phyloP scores from a whole-genome alignment of 768 basidiomycete species.

The Cantharellus anzutake region DNA sequence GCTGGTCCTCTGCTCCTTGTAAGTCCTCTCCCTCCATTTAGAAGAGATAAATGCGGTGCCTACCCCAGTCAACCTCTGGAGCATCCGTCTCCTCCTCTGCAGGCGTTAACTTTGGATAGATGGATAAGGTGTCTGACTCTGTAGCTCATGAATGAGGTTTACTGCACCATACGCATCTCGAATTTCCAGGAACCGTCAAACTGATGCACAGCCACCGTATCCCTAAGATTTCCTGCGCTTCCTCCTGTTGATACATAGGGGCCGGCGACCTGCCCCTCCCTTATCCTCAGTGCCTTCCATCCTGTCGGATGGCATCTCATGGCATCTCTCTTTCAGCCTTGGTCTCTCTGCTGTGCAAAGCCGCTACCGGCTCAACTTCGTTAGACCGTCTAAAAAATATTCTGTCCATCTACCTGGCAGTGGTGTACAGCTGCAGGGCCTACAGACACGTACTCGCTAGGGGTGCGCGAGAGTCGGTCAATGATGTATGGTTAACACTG shows the following conservation, averaged over 20 bases:
- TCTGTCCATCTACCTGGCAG: constrained; percentile 39
- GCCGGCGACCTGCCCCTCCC: not conserved
- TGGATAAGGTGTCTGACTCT: not conserved
- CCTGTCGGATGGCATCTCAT: not conserved
- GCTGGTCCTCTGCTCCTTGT: constrained; percentile 50
- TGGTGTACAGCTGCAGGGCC: constrained; percentile 31
- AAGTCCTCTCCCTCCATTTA: not conserved
- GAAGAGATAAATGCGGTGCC: constrained; percentile 11
- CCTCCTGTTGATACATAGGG: not conserved
- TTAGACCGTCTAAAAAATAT: constrained; percentile 33
- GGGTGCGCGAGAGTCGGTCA: constrained; percentile 29
- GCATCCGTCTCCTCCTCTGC: constrained; percentile 51
- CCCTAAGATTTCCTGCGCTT: not conserved
- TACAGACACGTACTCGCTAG: constrained; percentile 46
- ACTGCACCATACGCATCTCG: not conserved
- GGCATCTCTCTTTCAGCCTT: not conserved
- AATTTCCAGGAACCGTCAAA: not conserved
- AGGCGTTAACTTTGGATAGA: constrained; percentile 23
- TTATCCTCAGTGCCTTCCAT: not conserved
- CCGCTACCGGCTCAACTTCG: not conserved
- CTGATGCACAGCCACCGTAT: not conserved
- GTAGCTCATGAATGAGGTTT: not conserved
- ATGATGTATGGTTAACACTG: constrained; percentile 35
- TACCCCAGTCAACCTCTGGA: constrained; percentile 75
- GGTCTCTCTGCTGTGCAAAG: not conserved